Percentiles rank a stretch among this genome's conserved stretches.
These are phyloP conservation scores for Zygosaccharomyces bailii DNA, from an alignment of 805 yeast genomes.

Conservation along the genomic window DNA sequence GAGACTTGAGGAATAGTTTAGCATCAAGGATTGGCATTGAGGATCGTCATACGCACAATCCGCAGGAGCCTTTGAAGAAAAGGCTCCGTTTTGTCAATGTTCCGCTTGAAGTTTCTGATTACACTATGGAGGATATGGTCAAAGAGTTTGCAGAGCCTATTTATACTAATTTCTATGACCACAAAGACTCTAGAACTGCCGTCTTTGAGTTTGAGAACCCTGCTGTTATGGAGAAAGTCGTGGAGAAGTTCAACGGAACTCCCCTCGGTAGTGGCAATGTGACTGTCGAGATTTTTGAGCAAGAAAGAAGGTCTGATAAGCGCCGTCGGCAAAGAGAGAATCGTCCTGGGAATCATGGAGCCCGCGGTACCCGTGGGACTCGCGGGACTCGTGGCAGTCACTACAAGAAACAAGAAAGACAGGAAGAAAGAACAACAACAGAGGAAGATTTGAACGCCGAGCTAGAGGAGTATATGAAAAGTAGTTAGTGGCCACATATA, in stretches of 20 bases:
- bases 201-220: conserved; percentile 28
- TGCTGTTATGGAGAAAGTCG: conserved; percentile 22
- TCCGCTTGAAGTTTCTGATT: conserved; percentile 33
- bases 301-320: conserved; percentile 13
- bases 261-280: conserved; percentile 23
- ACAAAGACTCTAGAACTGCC: conserved; percentile 30
- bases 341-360: too few relatives aligned
- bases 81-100: conserved; percentile 26
- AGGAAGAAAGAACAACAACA: conserved; percentile 13
- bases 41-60: conserved; percentile 1
- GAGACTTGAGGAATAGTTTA: conserved; percentile 34
- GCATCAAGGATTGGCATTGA: conserved; percentile 28
- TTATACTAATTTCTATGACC: conserved; percentile 27
- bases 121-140: conserved; percentile 32
- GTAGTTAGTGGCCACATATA: conserved; percentile 1
- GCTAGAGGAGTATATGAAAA: conserved; percentile 34
- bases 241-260: conserved; percentile 24
- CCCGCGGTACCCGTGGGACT: conserved; percentile 3
- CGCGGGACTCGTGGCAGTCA: conserved; percentile 18
- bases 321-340: conserved; percentile 9
- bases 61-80: conserved; percentile 20
- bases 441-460: conserved; percentile 33
- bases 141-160: conserved; percentile 27
- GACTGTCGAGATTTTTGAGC: conserved; percentile 25
- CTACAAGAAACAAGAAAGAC: conserved; percentile 12